These are phyloP conservation scores for Pyricularia sp. DNA, from an alignment of 2,329 filamentous ascomycete species.

Conservation along the genomic window DNA sequence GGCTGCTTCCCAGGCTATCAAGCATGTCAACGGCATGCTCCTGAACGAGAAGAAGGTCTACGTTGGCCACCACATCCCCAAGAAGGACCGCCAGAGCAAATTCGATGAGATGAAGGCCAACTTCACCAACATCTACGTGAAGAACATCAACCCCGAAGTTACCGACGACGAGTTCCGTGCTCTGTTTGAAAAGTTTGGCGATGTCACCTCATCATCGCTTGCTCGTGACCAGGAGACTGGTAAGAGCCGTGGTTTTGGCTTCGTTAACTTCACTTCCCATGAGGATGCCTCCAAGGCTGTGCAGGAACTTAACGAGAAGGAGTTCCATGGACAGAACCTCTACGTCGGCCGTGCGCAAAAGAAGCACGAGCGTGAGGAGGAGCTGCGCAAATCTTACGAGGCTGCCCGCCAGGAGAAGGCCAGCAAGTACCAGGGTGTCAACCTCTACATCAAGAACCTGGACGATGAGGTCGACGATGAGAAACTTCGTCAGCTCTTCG, in stretches of 20 bases:
- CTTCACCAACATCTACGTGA: slow-evolving; percentile 99
- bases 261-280: slow-evolving; percentile 91
- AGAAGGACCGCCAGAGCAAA: slow-evolving; percentile 99
- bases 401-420: slow-evolving; percentile 95
- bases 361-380: slow-evolving; percentile 99
- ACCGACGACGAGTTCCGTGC: slow-evolving; percentile 90
- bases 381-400: slow-evolving; percentile 97
- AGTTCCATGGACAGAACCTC: slow-evolving; percentile 87
- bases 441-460: slow-evolving; percentile 99
- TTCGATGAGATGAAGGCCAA: slow-evolving; percentile 99
- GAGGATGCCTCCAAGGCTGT: slow-evolving; percentile 77
- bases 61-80: slow-evolving; percentile 97
- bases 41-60: slow-evolving; percentile 99
- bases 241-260: slow-evolving; percentile 91
- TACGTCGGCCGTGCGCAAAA: slow-evolving; percentile 98
- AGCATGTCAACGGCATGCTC: slow-evolving; percentile 99
- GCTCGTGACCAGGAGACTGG: slow-evolving; percentile 71
- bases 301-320: slow-evolving; percentile 80
- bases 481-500: slow-evolving; percentile 88
- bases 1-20: slow-evolving; percentile 92
- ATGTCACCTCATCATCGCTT: slow-evolving; percentile 90
- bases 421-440: slow-evolving; percentile 98
- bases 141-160: slow-evolving; percentile 81
- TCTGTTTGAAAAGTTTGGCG: slow-evolving; percentile 82
- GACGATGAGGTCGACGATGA: slow-evolving; percentile 96